phyloP scores from a whole-genome alignment of 176 grass and related monocot genomes.

The Leersia perrieri region DNA sequence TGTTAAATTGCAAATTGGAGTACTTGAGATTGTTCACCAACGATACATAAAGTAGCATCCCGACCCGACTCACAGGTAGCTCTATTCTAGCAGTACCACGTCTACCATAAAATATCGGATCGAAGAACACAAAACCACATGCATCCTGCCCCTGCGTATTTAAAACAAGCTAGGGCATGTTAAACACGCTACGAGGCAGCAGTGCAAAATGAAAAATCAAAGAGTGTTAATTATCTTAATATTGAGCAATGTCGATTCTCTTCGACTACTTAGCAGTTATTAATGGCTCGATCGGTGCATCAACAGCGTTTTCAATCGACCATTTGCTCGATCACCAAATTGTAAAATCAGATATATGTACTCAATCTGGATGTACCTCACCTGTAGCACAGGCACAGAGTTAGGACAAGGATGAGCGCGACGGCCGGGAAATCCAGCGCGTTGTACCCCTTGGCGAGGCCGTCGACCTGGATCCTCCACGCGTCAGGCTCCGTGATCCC shows the following conservation, averaged over 20 bases:
- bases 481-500: slow-evolving; percentile 57
- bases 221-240: too few relatives aligned
- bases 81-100: neutral
- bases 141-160: neutral
- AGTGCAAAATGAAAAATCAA: neutral
- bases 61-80: too few relatives aligned
- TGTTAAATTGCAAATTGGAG: too few relatives aligned
- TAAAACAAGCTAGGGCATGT: neutral
- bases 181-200: neutral
- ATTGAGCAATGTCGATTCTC: neutral
- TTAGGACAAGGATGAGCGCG: slow-evolving; percentile 66
- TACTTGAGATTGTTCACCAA: too few relatives aligned
- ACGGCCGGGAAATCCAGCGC: slow-evolving; percentile 76
- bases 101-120: slow-evolving; percentile 31
- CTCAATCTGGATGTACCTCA: slow-evolving; percentile 19
- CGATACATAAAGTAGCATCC: too few relatives aligned
- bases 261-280: neutral
- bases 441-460: slow-evolving; percentile 75
- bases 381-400: slow-evolving; percentile 83
- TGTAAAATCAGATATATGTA: neutral
- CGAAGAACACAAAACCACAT: slow-evolving; percentile 1
- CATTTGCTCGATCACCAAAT: too few relatives aligned
- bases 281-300: neutral
- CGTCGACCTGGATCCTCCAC: slow-evolving; percentile 69
- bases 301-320: too few relatives aligned